Base-by-base conservation (phyloP, 2,329 filamentous ascomycete species). In the Pseudogymnoascus sp. region DNA sequence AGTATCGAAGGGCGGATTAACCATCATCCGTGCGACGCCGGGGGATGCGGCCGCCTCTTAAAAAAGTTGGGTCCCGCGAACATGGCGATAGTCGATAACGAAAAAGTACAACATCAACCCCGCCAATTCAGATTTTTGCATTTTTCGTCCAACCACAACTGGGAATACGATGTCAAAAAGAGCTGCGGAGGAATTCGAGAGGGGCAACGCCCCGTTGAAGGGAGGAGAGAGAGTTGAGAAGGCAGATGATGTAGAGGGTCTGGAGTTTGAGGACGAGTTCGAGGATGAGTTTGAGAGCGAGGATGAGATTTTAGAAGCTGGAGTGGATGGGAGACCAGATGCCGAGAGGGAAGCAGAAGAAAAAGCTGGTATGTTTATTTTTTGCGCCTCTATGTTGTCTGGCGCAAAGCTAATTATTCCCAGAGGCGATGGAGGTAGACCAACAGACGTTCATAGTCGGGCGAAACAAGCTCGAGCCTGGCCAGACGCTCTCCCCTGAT, bases 371-470 rank as follows among this genome's bases (percentile, higher is more conserved):
- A 75, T 61, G 78, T 72, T 63, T 18, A 67, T 64, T 65, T 63
- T 62, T 60, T 37, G 61, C 38, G 40, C 52, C 43, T 49, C 11
- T n/a, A 43, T 33, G 11, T n/a, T 5, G 18, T 4, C 14, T 6
- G 40, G 60, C 40, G 21, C 60, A 61, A 45, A 18, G 8, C 67
- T 72, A 63, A 71, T 63, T 14, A 23, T 38, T 63, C 64, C 61
- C 73, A 83, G 87, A 87, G 71, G 89, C 88, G 59, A 97, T 97
- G 93, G 90, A 97, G 45, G 85, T 97, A 61, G 93, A 97, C 77
- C 89, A 93, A 72, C 88, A 90, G 74, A 96, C 92, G 41, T 99
- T 97, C 77, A 97, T 99, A 71, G 92, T 96, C 68, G 95, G 95
- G 67, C 86, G 95, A 71, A 91, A 92, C 75, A 93, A 95, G 79